Base-by-base conservation (phyloP, 441 rosid genomes). In the Arabidopsis lyrata region DNA sequence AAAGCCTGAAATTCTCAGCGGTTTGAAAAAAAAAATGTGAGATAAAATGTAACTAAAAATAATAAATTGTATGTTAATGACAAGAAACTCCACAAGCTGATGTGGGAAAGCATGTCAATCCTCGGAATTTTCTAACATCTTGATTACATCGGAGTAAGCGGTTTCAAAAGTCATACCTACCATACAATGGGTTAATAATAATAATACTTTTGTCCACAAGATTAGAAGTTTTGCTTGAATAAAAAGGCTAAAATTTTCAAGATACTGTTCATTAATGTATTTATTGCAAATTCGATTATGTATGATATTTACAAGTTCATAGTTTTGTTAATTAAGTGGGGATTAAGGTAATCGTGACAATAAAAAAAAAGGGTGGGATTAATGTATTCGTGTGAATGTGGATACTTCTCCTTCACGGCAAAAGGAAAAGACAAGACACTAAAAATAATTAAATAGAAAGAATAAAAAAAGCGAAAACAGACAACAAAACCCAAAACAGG, bases 401-500 rank as follows among this genome's bases (percentile, higher is more conserved):
- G 63, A 56, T 13, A 44, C 44, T 56, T 56, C 64, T 44, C 12
- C 15, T 18, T 32, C 55, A 68, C 15, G 64, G 44, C 13, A 56
- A 8, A 56, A 42, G 10, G 6, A 55, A 41, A 68, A 42, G 50
- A 29, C 18, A 16, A 54, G 0, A 38, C 16, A 68, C 14, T 15
- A 66, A 1, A 18, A 16, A 31, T 39, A 55, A 16, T 13, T 42
- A 42, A 34, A 18, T 16, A 18, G 15, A 39, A 36, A 16, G 27
- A 24, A 24, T 24, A 29, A 29, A 29, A 36, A 41, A 42, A 5
- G 39, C 8, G 35, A 58, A 70, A 70, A 70, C 58, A 58, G 58
- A 70, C 74, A 59, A 45, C 49, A 58, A 70, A 70, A 70, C 31
- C 12, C 56, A 11, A 47, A 70, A 70, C 74, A 58, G 48, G 74